Conservation (phyloP, 2,329 filamentous ascomycete species). For the Apiospora kogelbergensis region DNA sequence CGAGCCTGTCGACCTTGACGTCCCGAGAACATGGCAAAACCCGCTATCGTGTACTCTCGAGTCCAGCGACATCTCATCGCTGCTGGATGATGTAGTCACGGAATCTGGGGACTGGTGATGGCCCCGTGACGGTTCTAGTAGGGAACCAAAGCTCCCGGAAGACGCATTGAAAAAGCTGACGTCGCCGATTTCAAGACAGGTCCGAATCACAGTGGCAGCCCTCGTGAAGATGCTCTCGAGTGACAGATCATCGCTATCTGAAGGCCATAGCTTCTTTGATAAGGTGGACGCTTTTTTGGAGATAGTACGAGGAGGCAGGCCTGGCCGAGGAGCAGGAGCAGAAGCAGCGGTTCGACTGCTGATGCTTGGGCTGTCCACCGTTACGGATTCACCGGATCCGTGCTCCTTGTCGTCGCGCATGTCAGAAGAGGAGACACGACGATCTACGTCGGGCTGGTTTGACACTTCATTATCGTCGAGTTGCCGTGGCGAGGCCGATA, state of each 20-base stretch:
- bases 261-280: not conserved
- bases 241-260: not conserved
- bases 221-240: slow-evolving; percentile 35
- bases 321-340: not conserved
- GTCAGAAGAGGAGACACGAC: not conserved
- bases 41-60: not conserved
- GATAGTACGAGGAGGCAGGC: not conserved
- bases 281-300: not conserved
- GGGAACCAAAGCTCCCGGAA: slow-evolving; percentile 14
- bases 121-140: slow-evolving; percentile 22
- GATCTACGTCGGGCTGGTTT: not conserved
- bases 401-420: not conserved
- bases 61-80: not conserved
- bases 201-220: slow-evolving; percentile 41
- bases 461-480: not conserved
- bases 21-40: not conserved
- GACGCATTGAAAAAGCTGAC: slow-evolving; percentile 33
- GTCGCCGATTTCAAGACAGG: slow-evolving; percentile 42
- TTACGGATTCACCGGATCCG: too few relatives aligned
- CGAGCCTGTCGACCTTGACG: not conserved
- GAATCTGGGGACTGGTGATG: not conserved
- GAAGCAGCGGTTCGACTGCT: too few relatives aligned
- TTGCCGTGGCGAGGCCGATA: not conserved
- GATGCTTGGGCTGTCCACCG: not conserved
- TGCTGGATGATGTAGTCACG: not conserved